phyloP scores from a whole-genome alignment of 176 grass and related monocot species.

The bread wheat (Triticum aestivum) region DNA sequence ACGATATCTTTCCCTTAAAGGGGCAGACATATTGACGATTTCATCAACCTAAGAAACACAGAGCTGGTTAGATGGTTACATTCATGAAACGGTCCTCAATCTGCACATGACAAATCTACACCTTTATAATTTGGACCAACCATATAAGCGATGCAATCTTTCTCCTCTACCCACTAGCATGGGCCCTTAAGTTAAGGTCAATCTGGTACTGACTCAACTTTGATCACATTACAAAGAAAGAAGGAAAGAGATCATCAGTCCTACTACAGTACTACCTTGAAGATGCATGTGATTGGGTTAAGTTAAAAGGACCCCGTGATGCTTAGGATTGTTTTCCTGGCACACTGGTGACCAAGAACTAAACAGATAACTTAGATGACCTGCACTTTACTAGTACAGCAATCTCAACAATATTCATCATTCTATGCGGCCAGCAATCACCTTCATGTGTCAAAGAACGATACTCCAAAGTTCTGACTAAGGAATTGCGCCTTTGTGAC shows the following conservation, averaged over 20 bases:
- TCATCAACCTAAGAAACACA: conserved; percentile 81
- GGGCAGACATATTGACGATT: conserved; percentile 69
- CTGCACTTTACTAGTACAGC: background rate
- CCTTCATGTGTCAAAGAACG: background rate
- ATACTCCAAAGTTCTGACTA: background rate
- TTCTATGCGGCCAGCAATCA: background rate
- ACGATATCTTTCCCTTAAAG: conserved; percentile 86
- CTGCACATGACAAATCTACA: background rate
- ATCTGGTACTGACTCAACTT: background rate
- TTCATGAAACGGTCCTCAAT: background rate
- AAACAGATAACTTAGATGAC: background rate
- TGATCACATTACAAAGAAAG: background rate
- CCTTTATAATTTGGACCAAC: background rate
- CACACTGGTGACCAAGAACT: background rate
- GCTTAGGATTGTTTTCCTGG: background rate
- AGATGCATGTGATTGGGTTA: conserved; percentile 18
- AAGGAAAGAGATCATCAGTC: background rate
- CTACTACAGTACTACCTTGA: background rate
- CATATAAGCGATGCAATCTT: background rate
- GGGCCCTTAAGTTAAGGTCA: background rate
- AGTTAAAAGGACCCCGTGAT: background rate
- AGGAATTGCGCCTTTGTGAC: background rate
- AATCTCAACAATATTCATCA: background rate
- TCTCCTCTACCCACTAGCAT: background rate
- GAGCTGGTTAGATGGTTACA: conserved; percentile 17